Evolutionary conservation across 352 stramenopile genomes (phyloP), one percentile per base, ranked within the genome.

Genomic region (Globisporangium solare): DNA sequence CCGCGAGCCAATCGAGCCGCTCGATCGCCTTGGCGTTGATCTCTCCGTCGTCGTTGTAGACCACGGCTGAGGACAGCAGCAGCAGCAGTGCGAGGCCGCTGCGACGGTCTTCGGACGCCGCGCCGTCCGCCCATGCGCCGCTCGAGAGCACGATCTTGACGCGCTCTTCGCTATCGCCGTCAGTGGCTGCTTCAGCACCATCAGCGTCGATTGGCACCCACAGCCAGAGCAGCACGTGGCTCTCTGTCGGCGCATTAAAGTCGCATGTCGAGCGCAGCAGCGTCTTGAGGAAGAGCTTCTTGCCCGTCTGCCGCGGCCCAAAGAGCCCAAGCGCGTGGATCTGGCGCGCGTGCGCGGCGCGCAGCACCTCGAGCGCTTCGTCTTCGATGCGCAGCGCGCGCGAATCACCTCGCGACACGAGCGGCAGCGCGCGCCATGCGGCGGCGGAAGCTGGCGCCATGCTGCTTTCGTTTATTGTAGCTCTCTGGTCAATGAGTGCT

Each of bases 31-130:
- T 31, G 0, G 63, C 67, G 45, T 79, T 60, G 49, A 89, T 73
- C 43, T 86, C 76, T 43, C 72, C 73, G 45, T 86, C 74, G 40
- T 70, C 60, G 24, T 81, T 86, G 67, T 87, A 87, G 35, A 87
- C 42, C 15, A 89, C 56, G 17, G 64, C 64, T 15, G 79, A 89
- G 42, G 73, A 78, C 39, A 89, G 74, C 60, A 89, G 61, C 56
- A 87, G 60, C 22, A 89, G 48, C 21, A 89, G 65, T 15, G 72
- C 64, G 43, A 61, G 59, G 21, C 51, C 56, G 18, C n/a, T 50
- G 45, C 37, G 64, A 54, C 45, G 54, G 27, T 37, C 52, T 15
- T 8, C 61, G 27, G 27, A 35, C 39, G 12, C 21, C 0, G 53
- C 57, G 5, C 68, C 58, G 21, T 56, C 61, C 20, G 53, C 58